phyloP scores from a whole-genome alignment of 2,329 filamentous ascomycete genomes.

The Pseudogymnoascus sp. region DNA sequence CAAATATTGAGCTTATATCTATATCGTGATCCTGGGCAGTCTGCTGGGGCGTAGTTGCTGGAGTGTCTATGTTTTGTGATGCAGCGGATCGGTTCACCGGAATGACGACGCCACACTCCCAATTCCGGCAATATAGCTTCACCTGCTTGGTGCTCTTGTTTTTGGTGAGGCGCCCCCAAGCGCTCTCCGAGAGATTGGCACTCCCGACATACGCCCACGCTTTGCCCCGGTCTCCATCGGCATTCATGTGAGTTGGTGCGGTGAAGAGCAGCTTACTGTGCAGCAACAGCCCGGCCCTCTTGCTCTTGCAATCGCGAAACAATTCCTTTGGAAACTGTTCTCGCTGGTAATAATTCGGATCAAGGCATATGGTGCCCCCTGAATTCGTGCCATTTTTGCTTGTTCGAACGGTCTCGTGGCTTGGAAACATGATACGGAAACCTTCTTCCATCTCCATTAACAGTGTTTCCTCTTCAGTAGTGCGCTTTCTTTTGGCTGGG shows the following conservation, averaged over 20 bases:
- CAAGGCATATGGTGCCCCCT: slow-evolving; percentile 78
- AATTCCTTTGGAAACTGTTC: slow-evolving; percentile 61
- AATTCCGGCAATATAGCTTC: slow-evolving; percentile 81
- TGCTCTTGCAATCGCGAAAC: slow-evolving; percentile 68
- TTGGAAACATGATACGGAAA: slow-evolving; percentile 76
- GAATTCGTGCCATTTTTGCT: slow-evolving; percentile 56
- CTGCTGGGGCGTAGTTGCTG: neutral
- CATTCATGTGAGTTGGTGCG: slow-evolving; percentile 24
- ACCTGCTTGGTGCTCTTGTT: slow-evolving; percentile 57
- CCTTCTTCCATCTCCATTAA: slow-evolving; percentile 32
- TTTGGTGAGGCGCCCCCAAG: slow-evolving; percentile 76
- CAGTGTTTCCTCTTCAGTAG: slow-evolving; percentile 17
- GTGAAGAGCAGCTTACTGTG: slow-evolving; percentile 73
- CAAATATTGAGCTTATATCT: slow-evolving; percentile 33
- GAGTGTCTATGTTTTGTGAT: neutral
- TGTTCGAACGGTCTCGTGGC: slow-evolving; percentile 53
- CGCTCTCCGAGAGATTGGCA: slow-evolving; percentile 85
- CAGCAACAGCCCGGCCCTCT: slow-evolving; percentile 63
- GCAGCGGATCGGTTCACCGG: slow-evolving; percentile 36
- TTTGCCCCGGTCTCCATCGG: slow-evolving; percentile 21
- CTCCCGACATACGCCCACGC: slow-evolving; percentile 85
- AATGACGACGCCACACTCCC: slow-evolving; percentile 87
- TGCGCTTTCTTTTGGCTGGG: slow-evolving; percentile 13
- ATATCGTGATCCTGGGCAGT: neutral
- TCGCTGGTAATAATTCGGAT: slow-evolving; percentile 61